Conservation (phyloP, 371 early-diverging fungal genomes). For the Mortierella sp. region DNA sequence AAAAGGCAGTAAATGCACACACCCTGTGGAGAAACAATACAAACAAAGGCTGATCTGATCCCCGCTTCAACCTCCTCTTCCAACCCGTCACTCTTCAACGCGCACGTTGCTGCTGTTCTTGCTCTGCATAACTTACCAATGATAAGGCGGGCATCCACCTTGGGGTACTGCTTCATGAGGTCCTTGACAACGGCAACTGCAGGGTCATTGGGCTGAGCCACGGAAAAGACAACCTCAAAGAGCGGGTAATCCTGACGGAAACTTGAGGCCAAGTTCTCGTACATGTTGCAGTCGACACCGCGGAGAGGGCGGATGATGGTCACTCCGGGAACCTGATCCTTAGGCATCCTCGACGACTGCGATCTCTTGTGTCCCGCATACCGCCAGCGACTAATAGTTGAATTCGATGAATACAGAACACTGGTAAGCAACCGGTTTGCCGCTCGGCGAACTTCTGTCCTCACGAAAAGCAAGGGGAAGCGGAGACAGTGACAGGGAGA, state of each 20-base stretch:
- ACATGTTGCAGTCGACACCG: conserved; percentile 88
- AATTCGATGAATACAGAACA: background rate
- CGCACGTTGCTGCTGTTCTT: background rate
- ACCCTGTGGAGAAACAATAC: conserved; percentile 10
- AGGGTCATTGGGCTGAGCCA: conserved; percentile 86
- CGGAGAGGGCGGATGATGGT: conserved; percentile 94
- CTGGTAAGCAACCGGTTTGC: background rate
- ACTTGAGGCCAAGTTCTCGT: conserved; percentile 84
- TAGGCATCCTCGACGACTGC: conserved; percentile 62
- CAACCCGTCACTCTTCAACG: background rate
- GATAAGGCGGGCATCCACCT: conserved; percentile 82
- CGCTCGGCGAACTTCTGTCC: conserved; percentile 10
- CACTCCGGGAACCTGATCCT: conserved; percentile 72
- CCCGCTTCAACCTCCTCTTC: background rate
- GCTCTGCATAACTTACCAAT: conserved; percentile 66
- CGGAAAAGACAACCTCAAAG: conserved; percentile 89
- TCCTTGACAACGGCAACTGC: conserved; percentile 78
- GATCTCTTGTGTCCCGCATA: conserved; percentile 63
- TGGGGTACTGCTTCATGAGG: conserved; percentile 76
- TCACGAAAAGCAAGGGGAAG: conserved; percentile 2
- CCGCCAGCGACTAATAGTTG: conserved; percentile 62
- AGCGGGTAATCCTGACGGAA: conserved; percentile 88
- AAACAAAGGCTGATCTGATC: conserved; percentile 7
- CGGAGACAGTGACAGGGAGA: background rate
- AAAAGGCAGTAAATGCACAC: background rate